Percentiles rank a stretch among this genome's conserved stretches.
Conservation (phyloP, 148 eudicot genomes). For the Silene latifolia region DNA sequence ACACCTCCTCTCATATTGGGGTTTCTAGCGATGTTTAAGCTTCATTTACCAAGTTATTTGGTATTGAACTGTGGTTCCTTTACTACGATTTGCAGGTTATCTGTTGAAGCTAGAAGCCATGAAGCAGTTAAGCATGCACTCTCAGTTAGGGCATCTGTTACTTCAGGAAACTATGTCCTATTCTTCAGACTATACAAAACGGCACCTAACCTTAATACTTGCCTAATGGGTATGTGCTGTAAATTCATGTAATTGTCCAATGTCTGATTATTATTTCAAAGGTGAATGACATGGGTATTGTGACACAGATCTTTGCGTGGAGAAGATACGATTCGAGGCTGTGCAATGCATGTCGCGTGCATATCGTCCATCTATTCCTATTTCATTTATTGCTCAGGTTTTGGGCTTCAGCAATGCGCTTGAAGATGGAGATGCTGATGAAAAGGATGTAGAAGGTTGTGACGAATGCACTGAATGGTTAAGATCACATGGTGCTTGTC, state of each 20-base stretch:
- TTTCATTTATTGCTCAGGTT: constrained; percentile 62
- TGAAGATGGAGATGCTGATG: constrained; percentile 45
- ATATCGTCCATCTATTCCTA: constrained; percentile 89
- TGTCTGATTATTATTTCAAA: neutral
- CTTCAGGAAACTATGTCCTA: constrained; percentile 79
- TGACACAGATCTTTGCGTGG: constrained; percentile 73
- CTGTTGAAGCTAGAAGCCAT: constrained; percentile 63
- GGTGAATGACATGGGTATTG: constrained; percentile 15
- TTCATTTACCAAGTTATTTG: neutral
- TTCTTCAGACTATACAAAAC: constrained; percentile 82
- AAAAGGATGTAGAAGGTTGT: constrained; percentile 56
- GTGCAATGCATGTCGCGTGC: constrained; percentile 85
- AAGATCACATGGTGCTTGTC: constrained; percentile 91
- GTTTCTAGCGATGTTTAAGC: constrained; percentile 7
- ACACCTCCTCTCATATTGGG: neutral
- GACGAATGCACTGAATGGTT: constrained; percentile 95
- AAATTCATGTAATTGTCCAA: neutral
- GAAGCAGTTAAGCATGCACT: constrained; percentile 91
- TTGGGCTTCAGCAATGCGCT: constrained; percentile 61
- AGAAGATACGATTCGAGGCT: constrained; percentile 88
- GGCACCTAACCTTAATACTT: constrained; percentile 78
- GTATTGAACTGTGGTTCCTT: constrained; percentile 14
- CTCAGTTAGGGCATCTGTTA: constrained; percentile 79
- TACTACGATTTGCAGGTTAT: constrained; percentile 49
- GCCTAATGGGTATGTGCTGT: constrained; percentile 63